Evolutionary conservation across 2,329 filamentous ascomycete species (phyloP), one percentile per base, ranked within the genome.

Genomic region (Fonsecaea erecta): DNA sequence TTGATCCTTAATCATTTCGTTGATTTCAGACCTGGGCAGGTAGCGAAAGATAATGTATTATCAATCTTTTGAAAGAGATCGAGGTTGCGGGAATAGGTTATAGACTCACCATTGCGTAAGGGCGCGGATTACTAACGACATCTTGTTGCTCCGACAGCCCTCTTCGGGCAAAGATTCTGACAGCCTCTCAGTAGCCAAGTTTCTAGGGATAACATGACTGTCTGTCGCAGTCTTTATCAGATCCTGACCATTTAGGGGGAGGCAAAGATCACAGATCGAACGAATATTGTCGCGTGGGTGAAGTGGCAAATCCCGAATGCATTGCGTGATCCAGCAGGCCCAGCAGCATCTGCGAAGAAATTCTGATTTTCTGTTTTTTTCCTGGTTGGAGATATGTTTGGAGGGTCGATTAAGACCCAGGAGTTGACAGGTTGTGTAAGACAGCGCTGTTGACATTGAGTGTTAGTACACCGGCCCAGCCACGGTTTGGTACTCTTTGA

Each of bases 321-420:
- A 48, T 48, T 48, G 43, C 43, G 43, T 48, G 12, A 48, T 48
- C 43, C 43, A 48, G 43, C 43, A 48, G n/a, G 43, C 43, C 43
- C 43, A 48, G 43, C 11, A 48, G 43, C 43, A 48, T 48, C 43
- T 48, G 43, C 43, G 43, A 26, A 48, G 43, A 7, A 48, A 48
- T 48, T 48, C 43, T 48, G 43, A 48, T 48, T 48, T 48, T 48
- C 43, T 48, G 43, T 18, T 48, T 48, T 16, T 26, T 26, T 48
- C 43, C 43, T 48, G n/a, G 43, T 48, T 48, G 43, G 43, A 48
- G 43, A 48, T 48, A 48, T 48, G 14, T 48, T 48, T 48, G 43
- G 43, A 48, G 11, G 43, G 43, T 18, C 43, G 43, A 48, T 48
- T 48, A 18, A 48, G 43, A 48, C 43, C 43, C 43, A 48, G 43